Evolutionary conservation across 1,284 basidiomycete species (phyloP), one percentile per base, ranked within the genome.

Genomic region (Marasmius fiardii): DNA sequence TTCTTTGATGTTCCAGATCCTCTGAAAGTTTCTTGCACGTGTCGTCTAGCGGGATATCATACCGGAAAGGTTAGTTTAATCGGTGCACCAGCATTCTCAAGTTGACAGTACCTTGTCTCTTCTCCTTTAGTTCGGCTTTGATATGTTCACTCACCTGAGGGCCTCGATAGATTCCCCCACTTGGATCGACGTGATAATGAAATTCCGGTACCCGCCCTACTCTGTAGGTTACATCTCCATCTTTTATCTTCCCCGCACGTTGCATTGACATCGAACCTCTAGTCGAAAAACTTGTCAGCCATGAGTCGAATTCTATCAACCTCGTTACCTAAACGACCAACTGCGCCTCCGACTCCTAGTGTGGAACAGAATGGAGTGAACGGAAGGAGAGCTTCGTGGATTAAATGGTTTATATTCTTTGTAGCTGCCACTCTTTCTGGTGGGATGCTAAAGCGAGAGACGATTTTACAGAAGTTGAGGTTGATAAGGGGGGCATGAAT

Each of bases 81-180:
- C 28, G 7, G 12, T 20, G 34, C 21, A 35, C n/a, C 26, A 21
- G 14, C 45, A 26, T 20, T 2, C 18, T 14, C n/a, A 16, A 28
- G 33, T 14, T 34, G 18, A 21, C 11, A 43, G 20, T 21, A 28
- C 20, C 18, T 23, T 35, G 2, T 31, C 10, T 4, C 24, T 21
- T 14, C 18, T 14, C 18, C 8, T 44, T 24, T 50, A 66, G 67
- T 85, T 73, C 62, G 69, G 74, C 1, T 91, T 90, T 63, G 83
- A 88, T 56, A 73, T 77, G 63, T 90, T 90, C 70, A 88, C 86
- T 0, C 88, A 91, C 63, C 62, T 79, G 16, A 77, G 88, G 53
- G 62, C 81, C 7, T 80, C 83, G 0, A 57, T 90, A 34, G 83
- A 89, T 64, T 78, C 77, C 2, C 88, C 88, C n/a, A 68, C 74